Base-by-base conservation (phyloP, 2,329 filamentous ascomycete species). In the Blumeriella jaapii region DNA sequence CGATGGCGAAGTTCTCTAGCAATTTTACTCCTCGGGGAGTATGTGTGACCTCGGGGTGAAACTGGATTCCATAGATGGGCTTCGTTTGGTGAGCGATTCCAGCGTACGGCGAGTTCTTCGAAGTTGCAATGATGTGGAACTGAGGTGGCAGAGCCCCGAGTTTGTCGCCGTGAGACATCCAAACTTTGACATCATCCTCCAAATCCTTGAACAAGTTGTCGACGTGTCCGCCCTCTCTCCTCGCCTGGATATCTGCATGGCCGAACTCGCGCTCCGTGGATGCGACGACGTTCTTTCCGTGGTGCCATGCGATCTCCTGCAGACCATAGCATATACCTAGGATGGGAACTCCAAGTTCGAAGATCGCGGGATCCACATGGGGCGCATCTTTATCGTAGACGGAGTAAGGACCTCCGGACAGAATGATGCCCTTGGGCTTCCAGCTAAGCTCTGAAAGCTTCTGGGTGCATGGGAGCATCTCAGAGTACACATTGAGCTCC, bases 141-240 rank as follows among this genome's bases (percentile, higher is more conserved):
- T 68, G 71, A 22, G 78, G 64, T 6, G 87, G 87, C 24, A 94
- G 65, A 36, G 69, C 63, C 24, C 69, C 69, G 8, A 96, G 71
- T 67, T 93, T 93, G 61, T 95, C 86, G 39, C 77, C 78, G 57
- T 96, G 89, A 47, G 74, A 82, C 87, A 95, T 95, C 69, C 74
- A 89, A 10, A 83, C 65, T 39, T 81, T 69, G 50, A 83, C 67
- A 33, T 73, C 63, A 41, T 82, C 76, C 40, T 76, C 79, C 8
- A 94, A 55, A 11, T 77, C 83, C 17, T 74, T 67, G 59, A 95
- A 95, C 14, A 96, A 74, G 30, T 71, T 68, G 57, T 94, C 80
- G 48, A 82, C 77, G 52, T 85, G 76, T 30, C 63, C 57, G 44
- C 65, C 61, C 31, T 67, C 63, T 44, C 69, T 69, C 42, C 74